Percentiles rank a stretch among this genome's conserved stretches.
Evolutionary conservation across 345 rosid species (phyloP).

Genomic region (Clarkia xantiana): DNA sequence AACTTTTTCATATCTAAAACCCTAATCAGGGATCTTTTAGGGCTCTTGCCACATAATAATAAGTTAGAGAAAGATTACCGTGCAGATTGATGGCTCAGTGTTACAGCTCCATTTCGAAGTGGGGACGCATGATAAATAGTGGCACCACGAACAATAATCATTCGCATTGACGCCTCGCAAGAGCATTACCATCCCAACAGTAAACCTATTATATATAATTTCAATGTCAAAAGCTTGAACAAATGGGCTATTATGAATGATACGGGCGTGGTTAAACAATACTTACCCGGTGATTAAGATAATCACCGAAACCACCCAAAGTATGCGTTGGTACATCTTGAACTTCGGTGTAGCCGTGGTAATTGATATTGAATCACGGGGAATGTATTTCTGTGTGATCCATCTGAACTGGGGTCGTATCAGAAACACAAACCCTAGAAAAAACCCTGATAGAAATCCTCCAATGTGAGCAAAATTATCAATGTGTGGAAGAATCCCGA

Average conservation of each 20-base stretch:
- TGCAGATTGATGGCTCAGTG: constrained; percentile 44
- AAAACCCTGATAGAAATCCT: constrained; percentile 73
- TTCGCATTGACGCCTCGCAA: constrained; percentile 76
- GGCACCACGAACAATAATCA: constrained; percentile 90
- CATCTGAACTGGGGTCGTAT: constrained; percentile 80
- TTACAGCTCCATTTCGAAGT: constrained; percentile 85
- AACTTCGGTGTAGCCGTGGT: constrained; percentile 29
- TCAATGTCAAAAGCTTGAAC: background rate
- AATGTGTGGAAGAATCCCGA: constrained; percentile 81
- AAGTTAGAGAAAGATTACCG: constrained; percentile 24
- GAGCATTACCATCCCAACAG: constrained; percentile 42
- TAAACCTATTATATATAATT: constrained; percentile 28
- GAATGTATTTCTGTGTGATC: constrained; percentile 37
- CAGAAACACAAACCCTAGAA: constrained; percentile 71
- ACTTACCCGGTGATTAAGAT: constrained; percentile 56
- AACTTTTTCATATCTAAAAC: background rate
- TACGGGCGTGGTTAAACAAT: too few species aligned
- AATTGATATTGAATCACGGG: constrained; percentile 17
- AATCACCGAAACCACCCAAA: constrained; percentile 63
- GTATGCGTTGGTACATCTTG: constrained; percentile 44
- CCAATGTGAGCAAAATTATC: constrained; percentile 97
- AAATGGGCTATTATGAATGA: too few species aligned
- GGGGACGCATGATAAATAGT: constrained; percentile 78
- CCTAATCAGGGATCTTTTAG: too few species aligned
- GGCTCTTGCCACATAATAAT: too few species aligned